Evolutionary conservation across 2,329 filamentous ascomycete genomes (phyloP).

Genomic region (Talaromyces atroroseus): DNA sequence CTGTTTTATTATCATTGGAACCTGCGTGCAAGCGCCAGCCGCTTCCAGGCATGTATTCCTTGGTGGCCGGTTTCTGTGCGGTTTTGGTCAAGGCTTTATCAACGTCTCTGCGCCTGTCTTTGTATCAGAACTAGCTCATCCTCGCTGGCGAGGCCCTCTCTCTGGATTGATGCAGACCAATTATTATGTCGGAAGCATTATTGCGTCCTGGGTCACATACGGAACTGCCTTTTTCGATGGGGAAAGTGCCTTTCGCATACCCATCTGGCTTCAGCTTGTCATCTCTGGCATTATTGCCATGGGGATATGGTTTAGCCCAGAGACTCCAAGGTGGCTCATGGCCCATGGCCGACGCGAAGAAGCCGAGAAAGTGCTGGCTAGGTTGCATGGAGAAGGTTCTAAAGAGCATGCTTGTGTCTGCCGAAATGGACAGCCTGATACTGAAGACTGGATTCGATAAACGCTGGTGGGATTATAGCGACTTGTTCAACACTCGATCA

Average conservation of each 20-base stretch:
- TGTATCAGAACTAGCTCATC: slow-evolving; percentile 12
- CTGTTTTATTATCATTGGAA: slow-evolving; percentile 11
- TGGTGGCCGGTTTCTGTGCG: slow-evolving; percentile 10
- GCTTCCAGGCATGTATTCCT: slow-evolving; percentile 8
- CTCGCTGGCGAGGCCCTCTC: slow-evolving; percentile 13
- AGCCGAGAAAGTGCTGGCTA: slow-evolving; percentile 7
- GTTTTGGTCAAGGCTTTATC: slow-evolving; percentile 10
- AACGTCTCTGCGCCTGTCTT: slow-evolving; percentile 10
- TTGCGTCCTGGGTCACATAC: slow-evolving; percentile 13
- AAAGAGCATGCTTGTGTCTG: background rate
- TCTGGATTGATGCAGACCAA: slow-evolving; percentile 12
- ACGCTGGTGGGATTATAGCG: slow-evolving; percentile 15
- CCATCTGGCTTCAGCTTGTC: slow-evolving; percentile 12
- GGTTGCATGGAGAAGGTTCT: slow-evolving; percentile 5
- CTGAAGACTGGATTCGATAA: slow-evolving; percentile 7
- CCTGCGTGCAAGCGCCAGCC: slow-evolving; percentile 12
- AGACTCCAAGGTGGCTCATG: slow-evolving; percentile 12
- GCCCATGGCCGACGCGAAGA: slow-evolving; percentile 9
- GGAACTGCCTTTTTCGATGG: slow-evolving; percentile 11
- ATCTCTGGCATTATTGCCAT: slow-evolving; percentile 6
- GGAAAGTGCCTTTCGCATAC: slow-evolving; percentile 11
- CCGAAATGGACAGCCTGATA: slow-evolving; percentile 11
- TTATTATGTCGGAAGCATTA: slow-evolving; percentile 9
- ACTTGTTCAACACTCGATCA: slow-evolving; percentile 18
- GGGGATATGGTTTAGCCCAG: slow-evolving; percentile 10